A percentile compares a stretch with the other conserved stretches of the same genome.
phyloP scores from a whole-genome alignment of 345 rosid genomes.

The Heritiera fomes region DNA sequence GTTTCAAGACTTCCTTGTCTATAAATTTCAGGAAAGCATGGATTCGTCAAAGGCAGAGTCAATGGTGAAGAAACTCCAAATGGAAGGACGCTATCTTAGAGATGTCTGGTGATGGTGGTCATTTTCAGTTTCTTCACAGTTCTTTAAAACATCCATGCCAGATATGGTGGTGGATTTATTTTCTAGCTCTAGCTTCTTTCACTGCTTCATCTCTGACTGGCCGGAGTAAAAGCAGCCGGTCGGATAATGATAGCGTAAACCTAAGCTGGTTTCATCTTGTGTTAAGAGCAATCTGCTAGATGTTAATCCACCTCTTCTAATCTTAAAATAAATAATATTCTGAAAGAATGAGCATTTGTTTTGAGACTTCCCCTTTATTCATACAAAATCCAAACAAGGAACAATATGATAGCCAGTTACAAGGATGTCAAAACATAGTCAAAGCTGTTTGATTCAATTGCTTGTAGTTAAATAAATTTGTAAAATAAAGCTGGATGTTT shows the following conservation, averaged over 20 bases:
- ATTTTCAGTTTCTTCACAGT: neutral
- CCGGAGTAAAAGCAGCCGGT: neutral
- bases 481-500: no score
- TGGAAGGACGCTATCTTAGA: constrained; percentile 69
- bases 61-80: constrained; percentile 71
- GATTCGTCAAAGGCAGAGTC: constrained; percentile 64
- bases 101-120: constrained; percentile 64
- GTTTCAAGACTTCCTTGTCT: neutral
- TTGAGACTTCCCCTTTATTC: neutral
- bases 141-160: neutral
- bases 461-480: no score
- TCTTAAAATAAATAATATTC: neutral
- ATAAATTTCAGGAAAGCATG: constrained; percentile 49
- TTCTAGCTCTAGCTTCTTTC: constrained; percentile 24
- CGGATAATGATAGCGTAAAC: constrained; percentile 20
- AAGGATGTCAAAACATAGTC: constrained; percentile 19
- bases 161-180: constrained; percentile 30
- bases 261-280: constrained; percentile 11
- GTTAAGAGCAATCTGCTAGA: constrained; percentile 24
- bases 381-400: constrained; percentile 13
- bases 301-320: constrained; percentile 12
- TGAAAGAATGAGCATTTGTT: constrained; percentile 22
- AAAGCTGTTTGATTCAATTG: neutral
- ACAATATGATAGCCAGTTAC: constrained; percentile 14
- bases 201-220: neutral